Percentiles rank a stretch among this genome's conserved stretches.
Evolutionary conservation across 352 stramenopile species (phyloP).

Genomic region (Globisporangium sylvaticum): DNA sequence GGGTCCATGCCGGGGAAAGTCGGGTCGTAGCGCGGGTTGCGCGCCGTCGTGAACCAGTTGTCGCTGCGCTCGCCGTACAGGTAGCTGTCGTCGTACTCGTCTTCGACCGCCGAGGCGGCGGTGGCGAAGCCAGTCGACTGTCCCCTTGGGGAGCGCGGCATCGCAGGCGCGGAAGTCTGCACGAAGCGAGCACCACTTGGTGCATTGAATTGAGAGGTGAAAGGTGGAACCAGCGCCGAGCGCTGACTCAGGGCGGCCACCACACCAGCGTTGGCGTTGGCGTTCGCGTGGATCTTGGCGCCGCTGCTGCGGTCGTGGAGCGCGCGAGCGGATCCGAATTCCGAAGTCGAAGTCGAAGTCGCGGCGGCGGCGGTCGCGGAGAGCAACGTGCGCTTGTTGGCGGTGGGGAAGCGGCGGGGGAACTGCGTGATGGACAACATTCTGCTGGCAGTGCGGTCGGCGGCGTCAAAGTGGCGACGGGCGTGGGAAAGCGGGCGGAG

Average conservation of each 20-base stretch:
- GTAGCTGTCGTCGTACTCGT: slow-evolving; percentile 47
- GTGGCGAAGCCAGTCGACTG: slow-evolving; percentile 15
- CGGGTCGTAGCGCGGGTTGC: slow-evolving; percentile 50
- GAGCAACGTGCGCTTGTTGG: slow-evolving; percentile 55
- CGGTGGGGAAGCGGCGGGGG: slow-evolving; percentile 71
- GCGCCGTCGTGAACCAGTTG: slow-evolving; percentile 72
- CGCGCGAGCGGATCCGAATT: slow-evolving; percentile 6
- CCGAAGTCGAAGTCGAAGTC: not conserved
- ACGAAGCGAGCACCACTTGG: slow-evolving; percentile 10
- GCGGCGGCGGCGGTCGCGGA: slow-evolving; percentile 13
- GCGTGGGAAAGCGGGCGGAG: not conserved
- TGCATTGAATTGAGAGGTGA: slow-evolving; percentile 1
- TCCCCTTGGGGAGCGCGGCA: slow-evolving; percentile 12
- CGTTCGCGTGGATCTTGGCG: not conserved
- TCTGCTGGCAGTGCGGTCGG: not conserved
- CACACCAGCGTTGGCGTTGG: slow-evolving; percentile 1
- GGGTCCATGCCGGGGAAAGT: slow-evolving; percentile 53
- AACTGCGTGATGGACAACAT: slow-evolving; percentile 85
- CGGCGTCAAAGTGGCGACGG: slow-evolving; percentile 2
- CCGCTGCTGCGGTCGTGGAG: slow-evolving; percentile 9
- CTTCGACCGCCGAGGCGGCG: slow-evolving; percentile 23
- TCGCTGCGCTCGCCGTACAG: slow-evolving; percentile 57
- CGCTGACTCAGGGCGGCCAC: slow-evolving; percentile 15
- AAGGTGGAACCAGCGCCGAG: not conserved
- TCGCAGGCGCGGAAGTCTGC: slow-evolving; percentile 10